Conservation (phyloP, 2,329 filamentous ascomycete species). For the Fusarium sp. region DNA sequence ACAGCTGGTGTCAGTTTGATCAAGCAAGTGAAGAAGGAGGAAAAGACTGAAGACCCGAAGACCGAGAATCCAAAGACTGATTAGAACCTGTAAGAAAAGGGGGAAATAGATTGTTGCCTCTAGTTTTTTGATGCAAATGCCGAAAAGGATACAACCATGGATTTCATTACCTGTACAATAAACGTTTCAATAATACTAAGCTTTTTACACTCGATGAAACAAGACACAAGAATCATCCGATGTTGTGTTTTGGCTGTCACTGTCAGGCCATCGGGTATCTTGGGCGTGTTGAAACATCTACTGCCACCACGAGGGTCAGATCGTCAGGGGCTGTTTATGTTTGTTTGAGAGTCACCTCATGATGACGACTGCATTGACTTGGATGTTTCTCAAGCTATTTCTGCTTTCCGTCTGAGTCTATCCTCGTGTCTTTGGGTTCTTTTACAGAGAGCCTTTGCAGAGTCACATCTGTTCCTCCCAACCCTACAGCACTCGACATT, state of each 20-base stretch:
- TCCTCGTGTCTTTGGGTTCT: background rate
- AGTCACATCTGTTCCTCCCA: background rate
- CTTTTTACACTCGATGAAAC: background rate
- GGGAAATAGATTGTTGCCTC: background rate
- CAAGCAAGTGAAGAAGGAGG: constrained; percentile 42
- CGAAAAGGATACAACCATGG: background rate
- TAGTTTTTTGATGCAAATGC: background rate
- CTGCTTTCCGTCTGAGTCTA: background rate
- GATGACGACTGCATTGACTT: background rate
- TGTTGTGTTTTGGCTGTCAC: background rate
- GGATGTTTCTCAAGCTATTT: background rate
- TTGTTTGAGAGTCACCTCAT: background rate
- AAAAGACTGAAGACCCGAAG: constrained; percentile 21
- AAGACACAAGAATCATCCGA: background rate
- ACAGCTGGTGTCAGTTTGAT: constrained; percentile 51
- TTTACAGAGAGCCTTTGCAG: no score
- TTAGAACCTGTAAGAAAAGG: background rate
- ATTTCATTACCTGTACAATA: background rate
- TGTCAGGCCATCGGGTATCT: background rate
- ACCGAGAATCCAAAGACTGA: constrained; percentile 27
- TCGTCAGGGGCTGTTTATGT: background rate
- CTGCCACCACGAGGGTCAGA: background rate
- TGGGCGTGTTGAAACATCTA: background rate
- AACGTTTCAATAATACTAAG: background rate
- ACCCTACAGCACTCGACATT: background rate